Base-by-base conservation (phyloP, 1,284 basidiomycete species). In the Crocinoboletus sp. region DNA sequence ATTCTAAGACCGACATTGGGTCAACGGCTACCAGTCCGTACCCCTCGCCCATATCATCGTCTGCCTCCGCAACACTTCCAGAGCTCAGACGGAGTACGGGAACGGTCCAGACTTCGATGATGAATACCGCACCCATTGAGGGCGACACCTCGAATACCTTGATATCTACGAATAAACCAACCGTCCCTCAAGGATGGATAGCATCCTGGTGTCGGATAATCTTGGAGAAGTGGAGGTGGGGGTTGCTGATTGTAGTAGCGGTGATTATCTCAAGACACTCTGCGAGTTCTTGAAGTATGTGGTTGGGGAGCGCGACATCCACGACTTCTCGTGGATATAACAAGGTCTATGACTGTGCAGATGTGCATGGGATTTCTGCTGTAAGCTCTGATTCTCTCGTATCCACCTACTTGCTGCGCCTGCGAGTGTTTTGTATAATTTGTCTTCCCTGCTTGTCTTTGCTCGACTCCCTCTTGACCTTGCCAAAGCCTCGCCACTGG, bases 211-310 rank as follows among this genome's bases (percentile, higher is more conserved):
- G 80, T 38, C 74, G 77, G 50, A 63, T 87, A 33, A 62, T 89
- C n/a, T 84, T 79, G 77, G 82, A 88, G 59, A 87, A 86, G 60
- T 89, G 86, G 86, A 71, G 83, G 48, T 85, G 85, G 78, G 84
- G 86, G n/a, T 72, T 84, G 23, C 63, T 89, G 46, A 82, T 89
- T 49, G 82, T 78, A 3, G 63, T 89, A 41, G 87, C 86, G 1
- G 78, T 89, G 31, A 65, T 89, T 40, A 76, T 89, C 13, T 89
- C 86, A 31, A 76, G 83, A 50, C 69, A 88, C 45, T 77, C 80
- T 13, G 71, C 76, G 25, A 54, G 47, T 32, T 41, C 51, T 25
- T 65, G 57, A 67, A 37, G 34, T 24, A 15, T 33, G 10, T 28
- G n/a, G 24, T 19, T 3, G 25, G 29, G 24, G 24, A 7, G 29